Base-by-base conservation (phyloP, 2,329 filamentous ascomycete genomes). In the Aspergillus pseudoviridinutans region DNA sequence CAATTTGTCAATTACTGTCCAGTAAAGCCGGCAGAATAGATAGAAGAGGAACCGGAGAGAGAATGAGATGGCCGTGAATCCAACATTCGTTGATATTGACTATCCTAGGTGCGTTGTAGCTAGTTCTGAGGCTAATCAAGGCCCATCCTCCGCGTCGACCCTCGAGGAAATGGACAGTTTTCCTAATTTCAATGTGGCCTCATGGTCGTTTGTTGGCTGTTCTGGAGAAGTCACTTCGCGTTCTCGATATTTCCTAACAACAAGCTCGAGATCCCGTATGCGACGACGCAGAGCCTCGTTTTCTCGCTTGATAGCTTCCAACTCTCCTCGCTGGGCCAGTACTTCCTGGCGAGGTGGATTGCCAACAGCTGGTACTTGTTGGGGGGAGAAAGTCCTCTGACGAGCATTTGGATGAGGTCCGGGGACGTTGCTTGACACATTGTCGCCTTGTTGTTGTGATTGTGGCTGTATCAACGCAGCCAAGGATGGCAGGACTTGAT, bases 211-310 rank as follows among this genome's bases (percentile, higher is more conserved):
- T 24, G 35, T 24, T 25, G 9, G 25, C 22, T 50, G 35, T 22
- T 58, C 57, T 50, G 49, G 27, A 12, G 35, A n/a, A 20, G 49
- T 41, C 25, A 58, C 49, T 35, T 60, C 60, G 14, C 42, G 49
- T 38, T 65, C 65, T 42, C 70, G 71, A 55, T 69, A 66, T 32
- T 68, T 71, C 60, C 69, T 74, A 46, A 77, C 51, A 28, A 54
- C 68, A 20, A 67, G 65, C 60, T 81, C 78, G 49, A 80, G 63
- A 42, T 80, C 78, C 44, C 73, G 72, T 9, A 80, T 73, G 9
- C 76, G 75, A 28, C 71, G 71, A 50, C 77, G 73, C 42, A 81
- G 67, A 29, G 68, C 64, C 55, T 80, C 79, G 53, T 80, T 81
- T 62, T 80, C 79, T 10, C 72, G 69, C 60, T 74, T 77, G 35